Base-by-base conservation (phyloP, 2,329 filamentous ascomycete genomes). In the Hypoxylon sp. region DNA sequence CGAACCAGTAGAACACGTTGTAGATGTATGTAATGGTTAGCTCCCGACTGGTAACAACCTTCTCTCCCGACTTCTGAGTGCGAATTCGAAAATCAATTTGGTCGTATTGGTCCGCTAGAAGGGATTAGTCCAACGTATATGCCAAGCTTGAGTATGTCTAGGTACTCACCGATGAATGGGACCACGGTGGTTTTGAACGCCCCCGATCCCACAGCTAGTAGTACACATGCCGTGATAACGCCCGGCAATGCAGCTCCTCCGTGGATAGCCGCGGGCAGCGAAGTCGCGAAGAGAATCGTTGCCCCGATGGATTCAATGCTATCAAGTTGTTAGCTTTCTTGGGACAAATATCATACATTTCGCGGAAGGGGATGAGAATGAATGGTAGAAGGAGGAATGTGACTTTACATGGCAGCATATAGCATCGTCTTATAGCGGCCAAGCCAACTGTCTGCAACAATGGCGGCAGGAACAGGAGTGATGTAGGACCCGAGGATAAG, bases 401-500 rank as follows among this genome's bases (percentile, higher is more conserved):
- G 8, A 64, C 57, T 17, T 5, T 62, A 69, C 58, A 66, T 62
- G 29, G 57, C 62, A 35, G 58, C 57, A 31, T 59, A 69, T 5
- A 67, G 35, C 59, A 70, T 67, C 10, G 64, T 70, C 29, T 64
- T 70, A 13, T 70, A 70, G 26, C 67, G 67, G 10, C 67, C 67
- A 9, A 69, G 37, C 63, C 63, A 67, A 22, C 53, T 58, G 50
- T 69, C 67, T n/a, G 63, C 53, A 35, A 69, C 55, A 19, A 67
- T 37, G 4, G 59, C 67, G 13, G 55, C 53, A 14, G 63, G 63
- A 3, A 67, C 42, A 19, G 67, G 67, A 4, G 67, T 62, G 1
- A 69, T 60, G 26, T 59, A 69, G n/a, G 59, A 60, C 24, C 46
- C 48, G 17, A 69, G 55, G 2, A 63, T 59, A 11, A 69, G 47